Conservation (phyloP, 768 basidiomycete genomes). For the Lactifluus piperatus region DNA sequence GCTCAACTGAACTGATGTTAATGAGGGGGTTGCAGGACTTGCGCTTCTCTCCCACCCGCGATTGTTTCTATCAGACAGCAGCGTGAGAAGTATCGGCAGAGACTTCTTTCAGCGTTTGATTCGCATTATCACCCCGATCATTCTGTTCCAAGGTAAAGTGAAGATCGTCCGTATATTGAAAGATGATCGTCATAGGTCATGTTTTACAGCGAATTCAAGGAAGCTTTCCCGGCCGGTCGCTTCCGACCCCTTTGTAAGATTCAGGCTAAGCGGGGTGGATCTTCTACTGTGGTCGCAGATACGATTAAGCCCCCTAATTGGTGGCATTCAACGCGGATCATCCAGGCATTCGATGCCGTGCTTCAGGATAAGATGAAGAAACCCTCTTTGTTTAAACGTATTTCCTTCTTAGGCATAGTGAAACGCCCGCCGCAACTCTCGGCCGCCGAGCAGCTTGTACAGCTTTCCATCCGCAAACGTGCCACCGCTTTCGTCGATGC, state of each 20-base stretch:
- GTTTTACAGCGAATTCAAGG: constrained; percentile 78
- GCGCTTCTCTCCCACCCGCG: constrained; percentile 68
- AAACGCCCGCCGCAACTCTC: constrained; percentile 60
- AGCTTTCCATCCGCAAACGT: constrained; percentile 82
- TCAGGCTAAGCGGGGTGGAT: constrained; percentile 72
- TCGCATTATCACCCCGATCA: constrained; percentile 87
- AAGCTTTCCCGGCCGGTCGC: constrained; percentile 87
- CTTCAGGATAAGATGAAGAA: constrained; percentile 89
- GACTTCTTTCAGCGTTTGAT: constrained; percentile 70
- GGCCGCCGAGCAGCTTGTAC: constrained; percentile 73
- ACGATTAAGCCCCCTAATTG: constrained; percentile 85
- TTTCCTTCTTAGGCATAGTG: constrained; percentile 65
- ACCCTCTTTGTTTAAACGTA: constrained; percentile 77
- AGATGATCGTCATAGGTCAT: neutral
- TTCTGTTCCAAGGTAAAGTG: constrained; percentile 55
- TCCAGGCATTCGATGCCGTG: constrained; percentile 83
- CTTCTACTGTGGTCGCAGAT: constrained; percentile 77
- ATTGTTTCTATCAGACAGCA: constrained; percentile 71
- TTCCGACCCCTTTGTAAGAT: constrained; percentile 91
- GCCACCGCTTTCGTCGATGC: constrained; percentile 94
- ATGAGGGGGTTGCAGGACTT: constrained; percentile 40
- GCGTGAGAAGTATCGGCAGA: constrained; percentile 70
- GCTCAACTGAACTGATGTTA: neutral
- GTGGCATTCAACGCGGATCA: constrained; percentile 90
- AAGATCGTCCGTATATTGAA: neutral